phyloP scores from a whole-genome alignment of 2,329 filamentous ascomycete genomes.

The Atkinsonella hypoxylon region DNA sequence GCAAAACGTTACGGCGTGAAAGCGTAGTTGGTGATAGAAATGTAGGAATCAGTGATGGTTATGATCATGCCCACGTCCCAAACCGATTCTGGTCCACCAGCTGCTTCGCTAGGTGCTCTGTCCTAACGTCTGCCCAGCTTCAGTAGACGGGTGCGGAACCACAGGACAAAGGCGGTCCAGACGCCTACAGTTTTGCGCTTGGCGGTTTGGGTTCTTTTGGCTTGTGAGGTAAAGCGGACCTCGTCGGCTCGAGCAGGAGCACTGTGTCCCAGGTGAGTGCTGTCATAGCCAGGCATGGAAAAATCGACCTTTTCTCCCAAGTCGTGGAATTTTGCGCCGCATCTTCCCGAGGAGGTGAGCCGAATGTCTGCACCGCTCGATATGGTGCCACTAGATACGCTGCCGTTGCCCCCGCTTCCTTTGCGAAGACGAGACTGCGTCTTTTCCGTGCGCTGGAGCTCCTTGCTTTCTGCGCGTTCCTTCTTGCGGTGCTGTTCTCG shows the following conservation, averaged over 20 bases:
- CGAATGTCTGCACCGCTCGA: constrained; percentile 20
- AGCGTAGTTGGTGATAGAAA: neutral
- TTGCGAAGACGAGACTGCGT: constrained; percentile 30
- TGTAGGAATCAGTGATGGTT: neutral
- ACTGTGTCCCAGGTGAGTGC: constrained; percentile 19
- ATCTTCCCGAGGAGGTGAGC: constrained; percentile 12
- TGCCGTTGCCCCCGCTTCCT: constrained; percentile 19
- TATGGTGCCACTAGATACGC: constrained; percentile 20
- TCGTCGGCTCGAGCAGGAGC: constrained; percentile 25
- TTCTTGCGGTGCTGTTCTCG: constrained; percentile 45
- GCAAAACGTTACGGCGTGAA: neutral
- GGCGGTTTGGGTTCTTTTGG: constrained; percentile 31
- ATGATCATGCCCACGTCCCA: constrained; percentile 1
- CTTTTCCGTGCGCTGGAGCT: constrained; percentile 39
- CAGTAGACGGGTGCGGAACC: constrained; percentile 43
- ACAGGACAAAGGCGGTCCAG: constrained; percentile 53
- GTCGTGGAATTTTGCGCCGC: constrained; percentile 15
- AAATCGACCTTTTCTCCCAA: constrained; percentile 32
- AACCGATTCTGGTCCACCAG: neutral
- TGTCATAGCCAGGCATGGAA: constrained; percentile 25
- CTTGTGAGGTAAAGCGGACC: constrained; percentile 28
- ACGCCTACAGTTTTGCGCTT: constrained; percentile 50
- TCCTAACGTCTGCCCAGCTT: constrained; percentile 29
- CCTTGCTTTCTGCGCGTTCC: constrained; percentile 46
- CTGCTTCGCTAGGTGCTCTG: constrained; percentile 9